Conservation (phyloP, 2,329 filamentous ascomycete genomes). For the Hypoxylon sp. region DNA sequence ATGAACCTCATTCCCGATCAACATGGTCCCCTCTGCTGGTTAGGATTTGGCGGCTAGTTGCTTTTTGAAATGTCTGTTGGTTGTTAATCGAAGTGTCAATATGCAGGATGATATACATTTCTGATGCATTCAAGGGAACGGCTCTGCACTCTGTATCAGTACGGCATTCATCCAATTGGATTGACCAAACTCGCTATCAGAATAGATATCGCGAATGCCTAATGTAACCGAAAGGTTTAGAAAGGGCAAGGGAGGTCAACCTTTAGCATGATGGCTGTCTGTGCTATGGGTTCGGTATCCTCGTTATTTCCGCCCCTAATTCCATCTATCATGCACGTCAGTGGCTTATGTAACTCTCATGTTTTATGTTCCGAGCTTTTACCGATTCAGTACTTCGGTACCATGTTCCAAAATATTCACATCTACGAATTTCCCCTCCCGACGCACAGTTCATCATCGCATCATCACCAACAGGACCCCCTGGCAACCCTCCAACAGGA, state of each 20-base stretch:
- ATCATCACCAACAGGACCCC: conserved; percentile 24
- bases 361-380: conserved; percentile 12
- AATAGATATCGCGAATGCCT: background rate
- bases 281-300: background rate
- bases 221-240: background rate
- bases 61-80: background rate
- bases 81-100: background rate
- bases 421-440: conserved; percentile 47
- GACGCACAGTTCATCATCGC: conserved; percentile 41
- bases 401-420: conserved; percentile 44
- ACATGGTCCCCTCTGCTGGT: conserved; percentile 1
- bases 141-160: background rate
- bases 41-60: conserved; percentile 4
- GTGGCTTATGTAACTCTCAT: conserved; percentile 10
- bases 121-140: background rate
- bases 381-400: background rate
- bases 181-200: background rate
- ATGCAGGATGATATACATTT: background rate
- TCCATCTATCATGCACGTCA: background rate
- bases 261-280: too few species aligned
- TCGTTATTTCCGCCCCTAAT: background rate
- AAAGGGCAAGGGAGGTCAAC: background rate
- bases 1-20: conserved; percentile 11
- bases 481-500: conserved; percentile 22
- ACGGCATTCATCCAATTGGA: background rate